Percentiles rank a stretch among this genome's conserved stretches.
These are phyloP conservation scores for Psilocybe cubensis DNA, from an alignment of 768 basidiomycete species.

Conservation along the genomic window DNA sequence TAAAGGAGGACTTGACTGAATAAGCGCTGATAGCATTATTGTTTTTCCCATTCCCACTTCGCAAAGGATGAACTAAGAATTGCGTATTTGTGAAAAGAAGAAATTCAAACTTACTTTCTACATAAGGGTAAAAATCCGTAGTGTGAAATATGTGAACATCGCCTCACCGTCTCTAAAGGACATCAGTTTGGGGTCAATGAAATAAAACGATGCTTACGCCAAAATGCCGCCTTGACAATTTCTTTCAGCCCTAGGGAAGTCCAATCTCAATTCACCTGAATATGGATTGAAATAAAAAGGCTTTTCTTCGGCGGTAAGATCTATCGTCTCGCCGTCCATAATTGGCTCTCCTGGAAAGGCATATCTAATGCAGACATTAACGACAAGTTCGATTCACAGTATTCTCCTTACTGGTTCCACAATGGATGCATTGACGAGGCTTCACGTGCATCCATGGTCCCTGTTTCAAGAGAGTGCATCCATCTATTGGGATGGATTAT, in stretches of 20 bases:
- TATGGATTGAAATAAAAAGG: constrained; percentile 91
- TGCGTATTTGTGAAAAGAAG: neutral
- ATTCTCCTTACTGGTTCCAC: constrained; percentile 80
- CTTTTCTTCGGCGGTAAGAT: constrained; percentile 79
- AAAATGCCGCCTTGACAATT: constrained; percentile 87
- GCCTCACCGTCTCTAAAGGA: constrained; percentile 9
- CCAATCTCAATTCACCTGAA: constrained; percentile 85
- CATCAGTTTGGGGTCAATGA: constrained; percentile 5
- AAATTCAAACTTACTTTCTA: constrained; percentile 53
- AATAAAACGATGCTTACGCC: constrained; percentile 56
- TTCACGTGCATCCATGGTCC: constrained; percentile 69
- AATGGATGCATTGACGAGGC: constrained; percentile 85
- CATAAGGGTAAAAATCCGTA: neutral
- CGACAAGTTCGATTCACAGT: constrained; percentile 6
- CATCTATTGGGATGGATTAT: constrained; percentile 55
- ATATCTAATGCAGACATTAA: constrained; percentile 54
- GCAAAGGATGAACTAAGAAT: constrained; percentile 1
- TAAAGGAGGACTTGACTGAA: constrained; percentile 72
- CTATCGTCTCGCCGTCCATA: constrained; percentile 59
- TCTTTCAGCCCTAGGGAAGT: constrained; percentile 81
- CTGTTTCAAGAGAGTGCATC: constrained; percentile 90
- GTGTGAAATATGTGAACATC: neutral
- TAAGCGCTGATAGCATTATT: constrained; percentile 89
- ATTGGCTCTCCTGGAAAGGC: constrained; percentile 65
- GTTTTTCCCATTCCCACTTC: constrained; percentile 97